Percentiles rank a stretch among this genome's conserved stretches.
Conservation (phyloP, 2,329 filamentous ascomycete species). For the Sordariomycetes sp. region DNA sequence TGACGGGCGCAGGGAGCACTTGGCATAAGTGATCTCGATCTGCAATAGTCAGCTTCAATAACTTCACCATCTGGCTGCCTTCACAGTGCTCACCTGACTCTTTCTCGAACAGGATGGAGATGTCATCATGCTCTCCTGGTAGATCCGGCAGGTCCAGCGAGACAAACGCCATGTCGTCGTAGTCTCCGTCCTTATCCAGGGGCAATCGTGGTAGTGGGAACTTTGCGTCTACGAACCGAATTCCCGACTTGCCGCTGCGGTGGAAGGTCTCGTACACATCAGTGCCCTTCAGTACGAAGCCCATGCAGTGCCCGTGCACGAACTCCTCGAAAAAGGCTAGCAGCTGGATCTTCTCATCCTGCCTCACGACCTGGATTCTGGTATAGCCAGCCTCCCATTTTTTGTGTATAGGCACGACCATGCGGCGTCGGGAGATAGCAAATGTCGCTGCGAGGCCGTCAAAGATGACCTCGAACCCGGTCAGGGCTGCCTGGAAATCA, state of each 20-base stretch:
- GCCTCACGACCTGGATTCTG: constrained; percentile 65
- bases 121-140: constrained; percentile 87
- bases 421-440: constrained; percentile 72
- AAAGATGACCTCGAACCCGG: constrained; percentile 68
- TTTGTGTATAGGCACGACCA: constrained; percentile 90
- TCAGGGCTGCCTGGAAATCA: constrained; percentile 68
- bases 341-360: constrained; percentile 68
- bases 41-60: constrained; percentile 14
- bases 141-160: constrained; percentile 83
- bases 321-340: constrained; percentile 86
- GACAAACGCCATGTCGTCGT: constrained; percentile 62
- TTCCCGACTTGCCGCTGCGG: constrained; percentile 55
- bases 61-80: not conserved
- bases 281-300: constrained; percentile 75
- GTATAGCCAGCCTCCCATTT: constrained; percentile 82
- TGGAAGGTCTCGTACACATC: constrained; percentile 69
- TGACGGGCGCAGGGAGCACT: constrained; percentile 47
- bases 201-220: constrained; percentile 68
- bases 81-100: constrained; percentile 55
- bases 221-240: constrained; percentile 83
- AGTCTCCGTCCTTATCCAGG: constrained; percentile 37
- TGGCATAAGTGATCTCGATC: constrained; percentile 44
- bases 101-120: constrained; percentile 74
- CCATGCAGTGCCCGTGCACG: constrained; percentile 79
- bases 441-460: constrained; percentile 66